Evolutionary conservation across 495 filamentous ascomycete genomes (phyloP).

Genomic region (Aspergillus bertholletiae): DNA sequence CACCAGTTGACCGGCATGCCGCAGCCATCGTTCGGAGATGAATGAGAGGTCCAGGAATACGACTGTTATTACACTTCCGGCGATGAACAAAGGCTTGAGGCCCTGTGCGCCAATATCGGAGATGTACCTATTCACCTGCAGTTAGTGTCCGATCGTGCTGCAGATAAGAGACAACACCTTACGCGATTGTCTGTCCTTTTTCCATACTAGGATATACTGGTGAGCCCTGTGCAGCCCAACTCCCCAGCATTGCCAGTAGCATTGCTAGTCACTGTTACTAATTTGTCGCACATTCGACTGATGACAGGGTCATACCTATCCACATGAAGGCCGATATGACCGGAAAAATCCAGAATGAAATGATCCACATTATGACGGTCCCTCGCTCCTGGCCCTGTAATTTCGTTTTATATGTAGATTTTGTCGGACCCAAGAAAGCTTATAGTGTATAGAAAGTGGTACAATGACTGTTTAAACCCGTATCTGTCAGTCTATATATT

Average conservation of each 20-base stretch:
- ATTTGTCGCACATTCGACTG: slow-evolving; percentile 9
- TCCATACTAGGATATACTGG: slow-evolving; percentile 67
- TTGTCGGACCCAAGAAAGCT: slow-evolving; percentile 4
- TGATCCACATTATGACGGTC: slow-evolving; percentile 38
- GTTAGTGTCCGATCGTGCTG: slow-evolving; percentile 3
- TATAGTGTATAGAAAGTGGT: not conserved
- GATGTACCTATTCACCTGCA: slow-evolving; percentile 43
- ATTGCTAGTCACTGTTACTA: slow-evolving; percentile 41
- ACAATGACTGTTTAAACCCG: not conserved
- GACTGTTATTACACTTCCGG: slow-evolving; percentile 73
- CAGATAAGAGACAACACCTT: slow-evolving; percentile 32
- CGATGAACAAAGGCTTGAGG: slow-evolving; percentile 85
- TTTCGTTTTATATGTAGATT: not conserved
- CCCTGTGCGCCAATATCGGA: slow-evolving; percentile 75
- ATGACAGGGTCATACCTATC: slow-evolving; percentile 52
- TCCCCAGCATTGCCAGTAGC: slow-evolving; percentile 64
- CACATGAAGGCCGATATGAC: slow-evolving; percentile 76
- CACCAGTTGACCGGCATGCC: slow-evolving; percentile 68
- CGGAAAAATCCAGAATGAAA: slow-evolving; percentile 73
- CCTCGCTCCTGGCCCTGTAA: not conserved
- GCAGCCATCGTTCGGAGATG: slow-evolving; percentile 74
- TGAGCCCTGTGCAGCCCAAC: slow-evolving; percentile 62
- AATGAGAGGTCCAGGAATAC: slow-evolving; percentile 83
- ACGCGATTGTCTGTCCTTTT: slow-evolving; percentile 67
- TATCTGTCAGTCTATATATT: not conserved